Evolutionary conservation across 768 basidiomycete species (phyloP).

Genomic region (Mycena alexandri): DNA sequence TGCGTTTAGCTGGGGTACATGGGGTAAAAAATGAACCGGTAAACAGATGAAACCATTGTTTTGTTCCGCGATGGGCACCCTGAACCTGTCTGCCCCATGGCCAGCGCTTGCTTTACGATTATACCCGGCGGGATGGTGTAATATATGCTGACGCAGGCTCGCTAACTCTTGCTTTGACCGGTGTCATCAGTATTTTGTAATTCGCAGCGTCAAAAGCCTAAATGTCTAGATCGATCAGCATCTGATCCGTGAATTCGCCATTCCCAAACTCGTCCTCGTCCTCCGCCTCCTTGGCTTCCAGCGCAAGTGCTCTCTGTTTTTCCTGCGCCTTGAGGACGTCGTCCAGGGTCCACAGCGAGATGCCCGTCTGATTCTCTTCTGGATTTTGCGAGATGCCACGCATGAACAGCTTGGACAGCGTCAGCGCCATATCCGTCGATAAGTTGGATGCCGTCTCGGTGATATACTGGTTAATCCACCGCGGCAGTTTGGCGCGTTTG

Average conservation of each 20-base stretch:
- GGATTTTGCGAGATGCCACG: slow-evolving; percentile 98
- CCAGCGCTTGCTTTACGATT: too few relatives aligned
- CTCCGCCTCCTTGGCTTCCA: slow-evolving; percentile 56
- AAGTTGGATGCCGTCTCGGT: slow-evolving; percentile 98
- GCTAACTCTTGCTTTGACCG: slow-evolving; percentile 12
- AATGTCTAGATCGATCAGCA: slow-evolving; percentile 69
- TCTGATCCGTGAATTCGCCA: slow-evolving; percentile 74
- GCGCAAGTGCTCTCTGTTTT: slow-evolving; percentile 77
- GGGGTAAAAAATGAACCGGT: slow-evolving; percentile 32
- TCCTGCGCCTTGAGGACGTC: slow-evolving; percentile 90
- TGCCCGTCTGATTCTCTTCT: slow-evolving; percentile 94
- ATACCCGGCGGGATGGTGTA: too few relatives aligned
- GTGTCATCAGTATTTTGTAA: too few relatives aligned
- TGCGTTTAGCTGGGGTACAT: slow-evolving; percentile 37
- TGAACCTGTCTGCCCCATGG: too few relatives aligned
- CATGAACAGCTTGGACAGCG: slow-evolving; percentile 96
- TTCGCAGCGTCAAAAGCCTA: too few relatives aligned
- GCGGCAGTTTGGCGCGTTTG: slow-evolving; percentile 94
- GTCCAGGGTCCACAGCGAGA: slow-evolving; percentile 95
- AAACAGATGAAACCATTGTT: not conserved
- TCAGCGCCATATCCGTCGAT: slow-evolving; percentile 97
- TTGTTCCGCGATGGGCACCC: not conserved
- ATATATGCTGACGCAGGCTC: not conserved
- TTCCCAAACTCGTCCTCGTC: slow-evolving; percentile 76
- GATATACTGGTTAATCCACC: slow-evolving; percentile 99